Conservation (phyloP, 2,329 filamentous ascomycete species). For the Knufia petricola region DNA sequence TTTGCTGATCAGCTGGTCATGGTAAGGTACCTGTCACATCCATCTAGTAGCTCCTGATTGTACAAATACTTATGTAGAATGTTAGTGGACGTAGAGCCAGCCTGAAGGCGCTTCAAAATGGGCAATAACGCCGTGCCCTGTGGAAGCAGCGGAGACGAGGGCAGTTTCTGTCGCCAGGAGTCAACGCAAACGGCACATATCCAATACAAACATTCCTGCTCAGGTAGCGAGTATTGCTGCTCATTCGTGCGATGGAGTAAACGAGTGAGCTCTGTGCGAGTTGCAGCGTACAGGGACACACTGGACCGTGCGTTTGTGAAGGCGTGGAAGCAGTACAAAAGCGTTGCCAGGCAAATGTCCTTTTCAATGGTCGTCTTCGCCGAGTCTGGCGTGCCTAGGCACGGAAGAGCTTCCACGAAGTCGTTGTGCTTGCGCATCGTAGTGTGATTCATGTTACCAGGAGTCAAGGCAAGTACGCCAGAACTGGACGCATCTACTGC, state of each 20-base stretch:
- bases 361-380: conserved; percentile 3
- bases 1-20: not conserved
- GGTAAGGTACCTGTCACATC: conserved; percentile 5
- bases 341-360: conserved; percentile 1
- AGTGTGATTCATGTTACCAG: not conserved
- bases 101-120: not conserved
- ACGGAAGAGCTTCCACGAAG: conserved; percentile 6
- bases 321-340: conserved; percentile 4
- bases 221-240: not conserved
- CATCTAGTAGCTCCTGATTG: conserved; percentile 5
- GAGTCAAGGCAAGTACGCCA: conserved; percentile 1
- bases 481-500: not conserved
- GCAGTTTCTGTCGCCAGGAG: conserved; percentile 4
- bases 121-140: not conserved
- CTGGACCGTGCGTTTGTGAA: conserved; percentile 5
- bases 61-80: conserved; percentile 7
- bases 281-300: not conserved
- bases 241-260: not conserved
- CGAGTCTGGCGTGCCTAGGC: not conserved
- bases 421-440: not conserved
- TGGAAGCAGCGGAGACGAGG: not conserved
- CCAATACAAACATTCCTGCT: conserved; percentile 6
- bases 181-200: conserved; percentile 6
- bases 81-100: not conserved
- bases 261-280: conserved; percentile 5